A percentile compares a stretch with the other conserved stretches of the same genome.
Evolutionary conservation across 2,329 filamentous ascomycete genomes (phyloP).

Genomic region (Coniella vitis): DNA sequence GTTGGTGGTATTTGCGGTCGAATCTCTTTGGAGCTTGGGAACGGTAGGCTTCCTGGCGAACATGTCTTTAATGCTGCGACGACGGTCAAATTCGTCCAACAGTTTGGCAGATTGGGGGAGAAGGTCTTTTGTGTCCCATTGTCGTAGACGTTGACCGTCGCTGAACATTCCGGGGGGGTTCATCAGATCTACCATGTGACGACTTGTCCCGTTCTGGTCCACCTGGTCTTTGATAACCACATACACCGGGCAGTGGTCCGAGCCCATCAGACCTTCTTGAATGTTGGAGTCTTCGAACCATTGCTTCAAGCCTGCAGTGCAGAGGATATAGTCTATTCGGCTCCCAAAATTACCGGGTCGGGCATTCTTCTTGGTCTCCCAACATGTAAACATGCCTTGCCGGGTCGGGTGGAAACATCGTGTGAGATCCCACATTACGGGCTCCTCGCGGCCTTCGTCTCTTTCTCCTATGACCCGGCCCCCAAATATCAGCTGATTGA

Average conservation of each 20-base stretch:
- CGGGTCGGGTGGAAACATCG: constrained; percentile 74
- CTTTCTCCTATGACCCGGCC: constrained; percentile 61
- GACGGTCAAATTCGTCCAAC: constrained; percentile 80
- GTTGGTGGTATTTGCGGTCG: not conserved
- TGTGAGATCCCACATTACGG: constrained; percentile 78
- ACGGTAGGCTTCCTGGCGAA: constrained; percentile 53
- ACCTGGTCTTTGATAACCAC: constrained; percentile 64
- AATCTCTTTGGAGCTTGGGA: constrained; percentile 13
- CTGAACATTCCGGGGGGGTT: constrained; percentile 69
- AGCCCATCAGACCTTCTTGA: constrained; percentile 88
- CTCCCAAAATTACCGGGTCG: constrained; percentile 90
- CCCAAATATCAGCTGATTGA: constrained; percentile 77
- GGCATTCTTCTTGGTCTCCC: constrained; percentile 93
- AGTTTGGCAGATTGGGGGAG: constrained; percentile 73
- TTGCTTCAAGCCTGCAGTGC: constrained; percentile 66
- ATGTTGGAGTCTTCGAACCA: constrained; percentile 83
- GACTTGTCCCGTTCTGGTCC: constrained; percentile 36
- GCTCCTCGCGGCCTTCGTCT: constrained; percentile 61
- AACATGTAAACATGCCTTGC: constrained; percentile 91
- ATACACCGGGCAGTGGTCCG: constrained; percentile 93
- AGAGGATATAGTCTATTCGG: constrained; percentile 89
- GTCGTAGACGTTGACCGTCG: constrained; percentile 55
- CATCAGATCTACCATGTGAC: constrained; percentile 64
- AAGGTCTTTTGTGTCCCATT: constrained; percentile 61
- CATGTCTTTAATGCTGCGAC: constrained; percentile 88